A percentile compares a stretch with the other conserved stretches of the same genome.
These are phyloP conservation scores for Adiantum capillusveneris DNA, from an alignment of 75 land plant genomes.

Conservation along the genomic window DNA sequence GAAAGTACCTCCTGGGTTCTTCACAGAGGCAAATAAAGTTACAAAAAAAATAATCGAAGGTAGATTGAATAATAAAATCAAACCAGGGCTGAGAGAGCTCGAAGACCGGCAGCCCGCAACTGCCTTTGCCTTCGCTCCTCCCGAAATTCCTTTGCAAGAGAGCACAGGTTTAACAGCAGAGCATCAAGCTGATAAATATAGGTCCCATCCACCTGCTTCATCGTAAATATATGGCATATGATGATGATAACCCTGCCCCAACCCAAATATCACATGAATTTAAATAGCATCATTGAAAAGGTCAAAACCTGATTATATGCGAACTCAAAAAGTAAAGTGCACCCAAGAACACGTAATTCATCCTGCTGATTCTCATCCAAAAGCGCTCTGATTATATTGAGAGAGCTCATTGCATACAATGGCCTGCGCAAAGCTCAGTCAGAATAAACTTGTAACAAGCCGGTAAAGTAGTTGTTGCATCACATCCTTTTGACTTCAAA, in stretches of 20 bases:
- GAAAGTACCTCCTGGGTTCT: no score
- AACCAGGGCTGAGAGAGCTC: conserved; percentile 71
- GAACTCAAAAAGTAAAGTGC: conserved; percentile 58
- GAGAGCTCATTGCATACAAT: conserved; percentile 55
- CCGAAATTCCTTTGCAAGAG: conserved; percentile 54
- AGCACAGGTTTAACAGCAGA: conserved; percentile 66
- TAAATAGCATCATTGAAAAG: not conserved
- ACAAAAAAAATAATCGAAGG: no score
- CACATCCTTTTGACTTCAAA: not conserved
- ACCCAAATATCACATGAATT: no score
- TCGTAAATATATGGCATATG: no score
- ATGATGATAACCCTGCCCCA: no score
- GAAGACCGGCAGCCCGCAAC: conserved; percentile 63
- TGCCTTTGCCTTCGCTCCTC: conserved; percentile 33
- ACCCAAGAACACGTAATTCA: conserved; percentile 69
- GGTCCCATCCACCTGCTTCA: conserved; percentile 52
- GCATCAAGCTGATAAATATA: conserved; percentile 85
- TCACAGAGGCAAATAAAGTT: no score
- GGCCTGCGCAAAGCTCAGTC: conserved; percentile 47
- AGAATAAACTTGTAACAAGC: no score
- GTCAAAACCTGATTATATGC: conserved; percentile 58
- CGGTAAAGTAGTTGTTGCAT: not conserved
- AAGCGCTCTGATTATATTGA: conserved; percentile 54
- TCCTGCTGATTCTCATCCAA: conserved; percentile 68
- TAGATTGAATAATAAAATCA: not conserved